Evolutionary conservation across 2,329 filamentous ascomycete species (phyloP), one percentile per base, ranked within the genome.

Genomic region (Stagonosporopsis cucurbitacearum): DNA sequence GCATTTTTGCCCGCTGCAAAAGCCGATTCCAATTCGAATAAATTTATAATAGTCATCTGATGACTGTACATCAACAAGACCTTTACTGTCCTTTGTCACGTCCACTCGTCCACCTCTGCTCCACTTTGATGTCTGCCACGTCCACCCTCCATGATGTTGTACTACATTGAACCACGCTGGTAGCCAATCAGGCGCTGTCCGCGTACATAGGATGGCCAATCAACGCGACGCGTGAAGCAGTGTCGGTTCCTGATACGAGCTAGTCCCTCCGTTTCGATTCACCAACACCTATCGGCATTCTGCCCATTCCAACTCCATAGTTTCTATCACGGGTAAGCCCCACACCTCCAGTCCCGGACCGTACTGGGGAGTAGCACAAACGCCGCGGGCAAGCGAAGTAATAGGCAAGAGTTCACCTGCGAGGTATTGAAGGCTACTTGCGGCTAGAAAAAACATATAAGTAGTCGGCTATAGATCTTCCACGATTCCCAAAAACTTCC

Each of bases 11-110:
- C 37, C 37, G 42, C 47, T 41, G 43, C 15, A 43, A 47, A 42
- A 46, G 35, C 35, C 17, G 48, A 30, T 26, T 19, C n/a, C 30
- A 22, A 35, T 11, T 51, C 40, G 32, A 39, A 48, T 33, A 50
- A 44, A 23, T 50, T 35, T 37, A 28, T 56, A 56, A 47, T 51
- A 46, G 46, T 35, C 35, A 43, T 11, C 5, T 32, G 30, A 7
- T 47, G 36, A 32, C 47, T 48, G 37, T 51, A 47, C 23, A 51
- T 7, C 37, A 49, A 46, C 35, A 40, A 50, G n/a, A 50, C 17
- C 8, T 50, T 35, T 12, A 50, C 17, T 45, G 15, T 45, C 30
- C 28, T 15, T n/a, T 15, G 36, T 28, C 15, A 20, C 28, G 2
- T 20, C 26, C 32, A 15, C 26, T 19, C n/a, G 6, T n/a, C 28